Base-by-base conservation (phyloP, 108 stramenopile species). In the Skeletonema potamos region DNA sequence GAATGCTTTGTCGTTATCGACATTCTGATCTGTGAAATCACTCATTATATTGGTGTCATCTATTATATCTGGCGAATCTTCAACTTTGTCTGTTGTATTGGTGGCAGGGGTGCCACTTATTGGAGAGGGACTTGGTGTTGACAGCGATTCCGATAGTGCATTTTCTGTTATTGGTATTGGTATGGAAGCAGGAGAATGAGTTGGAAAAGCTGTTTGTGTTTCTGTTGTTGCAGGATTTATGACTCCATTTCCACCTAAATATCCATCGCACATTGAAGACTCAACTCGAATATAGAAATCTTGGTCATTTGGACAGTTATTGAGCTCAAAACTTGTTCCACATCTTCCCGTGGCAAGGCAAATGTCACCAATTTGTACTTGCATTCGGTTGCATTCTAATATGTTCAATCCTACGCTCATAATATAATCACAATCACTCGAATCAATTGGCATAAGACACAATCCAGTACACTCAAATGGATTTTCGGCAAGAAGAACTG, bases 331-430 rank as follows among this genome's bases (percentile, higher is more conserved):
- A 39, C 4, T 59, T 65, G 72, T 73, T 5, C 72, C 72, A 33
- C 72, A 73, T 15, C 29, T 28, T 58, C 72, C 72, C 9, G 72
- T 73, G n/a, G 44, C 72, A 8, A 63, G 27, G 54, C 72, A 73
- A 1, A 73, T 27, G 32, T 73, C 61, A 66, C 54, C 64, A 17
- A 58, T 27, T 22, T 17, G n/a, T 26, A 62, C 55, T 41, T 41
- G 24, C 15, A 66, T 26, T 10, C 27, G 17, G 4, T 56, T 28
- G 27, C 72, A 73, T 32, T 56, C 57, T 43, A 57, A 39, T 15
- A 73, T 73, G 4, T 54, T 26, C 54, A 54, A 20, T 8, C 54
- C 54, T 22, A 24, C 20, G 6, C 18, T 26, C 1, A 32, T 22
- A 1, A 58, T 22, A 43, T 43, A 41, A 13, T 64, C 44, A 27